These are phyloP conservation scores for Citrus mangshanensis DNA, from an alignment of 345 rosid species.

Conservation along the genomic window DNA sequence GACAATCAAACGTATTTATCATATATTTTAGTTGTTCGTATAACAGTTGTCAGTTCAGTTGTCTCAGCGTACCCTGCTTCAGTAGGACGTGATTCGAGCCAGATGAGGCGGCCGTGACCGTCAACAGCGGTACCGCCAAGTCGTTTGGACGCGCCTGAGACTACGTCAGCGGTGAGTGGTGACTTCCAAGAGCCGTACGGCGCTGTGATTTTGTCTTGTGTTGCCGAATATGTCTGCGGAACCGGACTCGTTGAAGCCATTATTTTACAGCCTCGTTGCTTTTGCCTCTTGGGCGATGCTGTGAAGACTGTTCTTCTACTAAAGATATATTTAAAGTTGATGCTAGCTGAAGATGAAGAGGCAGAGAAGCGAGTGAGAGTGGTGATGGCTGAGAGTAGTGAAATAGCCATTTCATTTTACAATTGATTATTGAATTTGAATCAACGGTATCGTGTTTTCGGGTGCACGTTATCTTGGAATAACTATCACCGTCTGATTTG, in stretches of 20 bases:
- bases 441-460: neutral
- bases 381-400: slow-evolving; percentile 17
- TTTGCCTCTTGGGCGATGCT: slow-evolving; percentile 9
- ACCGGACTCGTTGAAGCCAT: slow-evolving; percentile 48
- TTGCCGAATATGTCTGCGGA: slow-evolving; percentile 1
- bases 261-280: neutral
- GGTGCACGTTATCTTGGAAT: neutral
- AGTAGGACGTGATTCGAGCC: slow-evolving; percentile 82
- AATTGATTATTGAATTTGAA: neutral
- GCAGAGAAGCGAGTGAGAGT: slow-evolving; percentile 31
- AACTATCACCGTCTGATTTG: neutral
- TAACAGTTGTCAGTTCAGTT: no score
- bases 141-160: slow-evolving; percentile 77
- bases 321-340: slow-evolving; percentile 3
- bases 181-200: slow-evolving; percentile 97
- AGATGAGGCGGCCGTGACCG: slow-evolving; percentile 62
- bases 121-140: slow-evolving; percentile 78
- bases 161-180: slow-evolving; percentile 81
- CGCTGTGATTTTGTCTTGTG: slow-evolving; percentile 39
- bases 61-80: slow-evolving; percentile 60
- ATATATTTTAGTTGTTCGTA: no score
- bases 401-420: slow-evolving; percentile 15
- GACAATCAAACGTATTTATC: no score
- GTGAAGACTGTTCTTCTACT: neutral
- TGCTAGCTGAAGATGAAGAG: neutral